Base-by-base conservation (phyloP, 495 filamentous ascomycete genomes). In the Trichocladium antarcticum region DNA sequence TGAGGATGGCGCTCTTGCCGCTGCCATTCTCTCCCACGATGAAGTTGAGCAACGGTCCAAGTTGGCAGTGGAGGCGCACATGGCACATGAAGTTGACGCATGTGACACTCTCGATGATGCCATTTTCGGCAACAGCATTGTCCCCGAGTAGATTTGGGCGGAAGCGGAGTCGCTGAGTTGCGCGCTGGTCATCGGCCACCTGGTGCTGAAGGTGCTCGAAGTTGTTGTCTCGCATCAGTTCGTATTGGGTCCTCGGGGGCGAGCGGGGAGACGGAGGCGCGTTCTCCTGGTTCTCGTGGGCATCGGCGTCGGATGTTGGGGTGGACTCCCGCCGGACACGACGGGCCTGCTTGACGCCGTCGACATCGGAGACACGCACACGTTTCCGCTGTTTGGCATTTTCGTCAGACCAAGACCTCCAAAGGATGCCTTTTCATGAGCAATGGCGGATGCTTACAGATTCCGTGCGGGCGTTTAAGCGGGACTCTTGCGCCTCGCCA, bases 51-150 rank as follows among this genome's bases (percentile, higher is more conserved):
- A 95, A 74, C 0, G 92, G 90, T 0, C 92, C 90, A 15, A 99
- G 72, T 34, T 83, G 76, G 40, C 94, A 82, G 45, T 81, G 74
- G 14, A 97, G 78, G 49, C 80, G 80, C 15, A 74, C 68, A 59
- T 99, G 92, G 58, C 90, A 96, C 92, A 97, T 95, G 62, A 94
- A 94, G 60, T 95, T 96, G 50, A 81, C 78, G 63, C 86, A 93
- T 42, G 78, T 83, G 29, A 96, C 82, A 45, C 78, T 78, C 65
- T 92, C 80, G 28, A 95, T 79, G 40, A 94, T 85, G 6, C 82
- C 85, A 61, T 83, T 81, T n/a, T 94, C 85, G 4, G 87, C 82
- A 8, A 87, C 74, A 3, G 75, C 68, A 55, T 93, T 94, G 8
- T 83, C 73, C 41, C 80, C 76, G 9, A 70, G 69, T 51, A 63